A percentile compares a stretch with the other conserved stretches of the same genome.
Conservation (phyloP, 106 monocot genomes). For the Dioscorea dumetorum region DNA sequence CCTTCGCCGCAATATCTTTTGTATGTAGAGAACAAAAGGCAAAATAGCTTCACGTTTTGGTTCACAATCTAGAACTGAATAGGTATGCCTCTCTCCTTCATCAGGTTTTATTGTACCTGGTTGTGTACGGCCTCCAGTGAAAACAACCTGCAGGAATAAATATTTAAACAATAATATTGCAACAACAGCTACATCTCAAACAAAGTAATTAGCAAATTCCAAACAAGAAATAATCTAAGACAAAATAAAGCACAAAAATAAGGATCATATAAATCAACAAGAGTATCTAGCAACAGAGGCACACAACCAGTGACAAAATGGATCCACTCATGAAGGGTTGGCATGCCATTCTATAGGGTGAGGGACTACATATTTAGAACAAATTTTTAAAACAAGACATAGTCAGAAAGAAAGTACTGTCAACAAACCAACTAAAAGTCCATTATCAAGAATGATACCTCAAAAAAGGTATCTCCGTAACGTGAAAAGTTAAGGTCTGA, state of each 20-base stretch:
- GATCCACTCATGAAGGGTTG: too few species aligned
- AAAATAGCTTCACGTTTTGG: conserved; percentile 81
- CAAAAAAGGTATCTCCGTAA: conserved; percentile 98
- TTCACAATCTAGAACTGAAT: conserved; percentile 81
- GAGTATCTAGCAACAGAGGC: too few species aligned
- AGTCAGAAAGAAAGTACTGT: not conserved
- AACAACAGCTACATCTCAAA: not conserved
- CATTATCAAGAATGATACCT: conserved; percentile 37
- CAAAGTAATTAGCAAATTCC: not conserved
- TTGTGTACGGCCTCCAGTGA: conserved; percentile 94
- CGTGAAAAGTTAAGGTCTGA: conserved; percentile 93
- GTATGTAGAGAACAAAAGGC: conserved; percentile 87
- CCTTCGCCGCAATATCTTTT: conserved; percentile 77
- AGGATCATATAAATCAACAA: too few species aligned
- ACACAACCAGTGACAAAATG: too few species aligned
- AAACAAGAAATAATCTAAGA: too few species aligned
- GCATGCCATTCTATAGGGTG: too few species aligned
- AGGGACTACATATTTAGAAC: not conserved
- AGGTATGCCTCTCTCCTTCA: conserved; percentile 75
- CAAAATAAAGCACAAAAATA: too few species aligned
- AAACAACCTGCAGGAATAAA: conserved; percentile 59
- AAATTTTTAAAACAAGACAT: not conserved
- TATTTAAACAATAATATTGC: not conserved
- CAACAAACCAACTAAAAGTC: too few species aligned
- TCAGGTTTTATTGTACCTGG: conserved; percentile 94